Conservation (phyloP, 306 rosid species). For the Cucurbita ficifolia region DNA sequence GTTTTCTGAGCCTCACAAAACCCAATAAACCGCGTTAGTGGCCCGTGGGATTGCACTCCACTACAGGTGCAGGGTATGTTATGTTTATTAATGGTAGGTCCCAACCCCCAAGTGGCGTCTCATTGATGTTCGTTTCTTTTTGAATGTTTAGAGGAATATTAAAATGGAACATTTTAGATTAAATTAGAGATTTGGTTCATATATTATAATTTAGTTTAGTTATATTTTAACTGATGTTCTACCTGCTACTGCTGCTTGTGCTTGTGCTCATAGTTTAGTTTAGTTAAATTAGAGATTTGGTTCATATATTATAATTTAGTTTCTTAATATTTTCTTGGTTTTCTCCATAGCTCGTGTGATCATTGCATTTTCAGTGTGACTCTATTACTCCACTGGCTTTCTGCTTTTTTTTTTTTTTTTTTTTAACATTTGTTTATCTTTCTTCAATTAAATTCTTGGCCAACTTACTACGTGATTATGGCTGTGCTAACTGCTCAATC, state of each 20-base stretch:
- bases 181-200: too few relatives aligned
- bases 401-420: neutral
- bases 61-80: neutral
- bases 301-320: neutral
- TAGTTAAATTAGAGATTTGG: too few relatives aligned
- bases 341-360: neutral
- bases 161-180: neutral
- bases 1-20: neutral
- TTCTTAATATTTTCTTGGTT: neutral
- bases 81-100: neutral
- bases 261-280: neutral
- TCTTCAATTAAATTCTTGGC: neutral
- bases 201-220: too few relatives aligned
- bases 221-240: too few relatives aligned
- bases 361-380: neutral
- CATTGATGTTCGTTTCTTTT: neutral
- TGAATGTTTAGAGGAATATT: neutral
- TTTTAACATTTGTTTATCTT: neutral
- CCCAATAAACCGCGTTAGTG: neutral
- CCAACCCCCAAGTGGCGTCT: neutral
- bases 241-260: neutral
- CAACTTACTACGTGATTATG: neutral
- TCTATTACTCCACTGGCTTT: neutral
- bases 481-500: neutral
- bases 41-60: neutral